These are phyloP conservation scores for Rhynchospora pubera DNA, from an alignment of 176 grass and related monocot genomes.

Conservation along the genomic window DNA sequence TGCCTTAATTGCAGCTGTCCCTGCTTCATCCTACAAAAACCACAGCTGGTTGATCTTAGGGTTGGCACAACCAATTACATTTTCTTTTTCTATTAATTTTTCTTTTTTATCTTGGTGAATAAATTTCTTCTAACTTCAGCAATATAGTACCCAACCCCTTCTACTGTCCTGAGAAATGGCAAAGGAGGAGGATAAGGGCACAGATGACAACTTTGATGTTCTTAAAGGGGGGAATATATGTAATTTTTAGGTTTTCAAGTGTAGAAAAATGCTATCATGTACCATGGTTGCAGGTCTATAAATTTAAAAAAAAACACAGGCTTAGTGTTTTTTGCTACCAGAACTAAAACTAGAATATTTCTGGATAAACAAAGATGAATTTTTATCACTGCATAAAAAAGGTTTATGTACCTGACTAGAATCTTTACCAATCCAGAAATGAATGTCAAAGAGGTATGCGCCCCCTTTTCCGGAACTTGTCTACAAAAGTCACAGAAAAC, in stretches of 20 bases:
- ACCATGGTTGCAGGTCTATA: background rate
- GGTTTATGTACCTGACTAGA: slow-evolving; percentile 55
- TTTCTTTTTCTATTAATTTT: background rate
- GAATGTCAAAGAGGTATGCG: slow-evolving; percentile 61
- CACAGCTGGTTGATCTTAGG: background rate
- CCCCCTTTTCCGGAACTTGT: slow-evolving; percentile 60
- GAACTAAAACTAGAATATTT: background rate
- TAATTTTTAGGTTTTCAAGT: background rate
- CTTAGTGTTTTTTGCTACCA: background rate
- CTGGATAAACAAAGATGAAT: background rate
- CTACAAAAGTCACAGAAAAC: slow-evolving; percentile 26
- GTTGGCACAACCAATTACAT: background rate
- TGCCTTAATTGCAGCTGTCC: slow-evolving; percentile 89
- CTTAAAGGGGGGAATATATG: background rate
- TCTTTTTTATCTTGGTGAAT: background rate
- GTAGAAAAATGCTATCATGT: background rate
- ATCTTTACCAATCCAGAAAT: slow-evolving; percentile 93
- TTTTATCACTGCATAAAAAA: background rate
- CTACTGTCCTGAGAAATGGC: background rate
- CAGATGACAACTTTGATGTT: slow-evolving; percentile 4
- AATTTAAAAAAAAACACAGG: background rate
- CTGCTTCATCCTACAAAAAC: slow-evolving; percentile 82
- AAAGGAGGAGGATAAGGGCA: background rate
- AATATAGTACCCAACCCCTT: background rate
- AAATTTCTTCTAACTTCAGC: background rate